phyloP scores from a whole-genome alignment of 495 filamentous ascomycete species.

The Podospora pseudoanserina region DNA sequence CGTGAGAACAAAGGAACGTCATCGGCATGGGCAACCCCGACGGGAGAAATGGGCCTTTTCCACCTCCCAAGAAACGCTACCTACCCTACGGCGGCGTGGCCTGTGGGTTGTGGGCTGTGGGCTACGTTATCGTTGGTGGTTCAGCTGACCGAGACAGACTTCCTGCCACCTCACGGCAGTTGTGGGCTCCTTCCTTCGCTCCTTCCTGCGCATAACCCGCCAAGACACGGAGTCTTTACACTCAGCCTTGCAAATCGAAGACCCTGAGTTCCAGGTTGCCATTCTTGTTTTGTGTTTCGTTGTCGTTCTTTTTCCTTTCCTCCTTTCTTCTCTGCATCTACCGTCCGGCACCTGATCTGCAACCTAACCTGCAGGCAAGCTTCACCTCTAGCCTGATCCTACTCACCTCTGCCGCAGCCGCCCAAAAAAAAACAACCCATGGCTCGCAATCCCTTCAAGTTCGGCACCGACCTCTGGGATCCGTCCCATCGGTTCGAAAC shows the following conservation, averaged over 20 bases:
- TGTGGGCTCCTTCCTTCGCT: neutral
- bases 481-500: constrained; percentile 64
- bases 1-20: constrained; percentile 3
- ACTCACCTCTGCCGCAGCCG: neutral
- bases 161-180: no score
- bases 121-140: no score
- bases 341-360: neutral
- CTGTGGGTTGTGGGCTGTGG: no score
- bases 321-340: neutral
- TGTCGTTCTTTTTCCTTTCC: neutral
- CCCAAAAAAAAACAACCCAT: neutral
- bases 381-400: neutral
- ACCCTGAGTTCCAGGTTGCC: neutral
- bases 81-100: no score
- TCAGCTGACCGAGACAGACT: no score
- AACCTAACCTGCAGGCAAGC: neutral
- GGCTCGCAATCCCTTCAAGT: constrained; percentile 31
- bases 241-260: neutral
- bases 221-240: neutral
- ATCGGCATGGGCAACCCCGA: neutral
- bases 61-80: no score
- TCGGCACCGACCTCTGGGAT: constrained; percentile 51
- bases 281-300: neutral
- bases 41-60: neutral
- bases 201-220: neutral